phyloP scores from a whole-genome alignment of 2,329 filamentous ascomycete genomes.

The Curvularia sp. region DNA sequence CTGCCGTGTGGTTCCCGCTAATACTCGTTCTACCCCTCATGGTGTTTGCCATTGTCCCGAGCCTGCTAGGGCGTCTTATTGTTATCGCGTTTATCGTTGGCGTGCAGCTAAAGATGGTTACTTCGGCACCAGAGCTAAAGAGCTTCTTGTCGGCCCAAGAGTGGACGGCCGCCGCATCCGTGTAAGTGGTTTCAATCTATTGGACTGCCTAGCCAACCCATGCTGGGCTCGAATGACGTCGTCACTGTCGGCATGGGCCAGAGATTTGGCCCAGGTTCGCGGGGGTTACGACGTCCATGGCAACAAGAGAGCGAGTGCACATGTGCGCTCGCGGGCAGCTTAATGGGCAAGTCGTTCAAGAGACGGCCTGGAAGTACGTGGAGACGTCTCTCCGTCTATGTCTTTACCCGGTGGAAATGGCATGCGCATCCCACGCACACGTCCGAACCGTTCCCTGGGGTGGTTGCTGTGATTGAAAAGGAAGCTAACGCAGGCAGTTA shows the following conservation, averaged over 20 bases:
- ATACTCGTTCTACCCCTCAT: constrained; percentile 53
- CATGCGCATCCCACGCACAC: constrained; percentile 12
- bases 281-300: not conserved
- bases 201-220: not conserved
- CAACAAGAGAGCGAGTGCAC: not conserved
- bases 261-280: not conserved
- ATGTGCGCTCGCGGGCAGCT: not conserved
- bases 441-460: constrained; percentile 11
- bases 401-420: constrained; percentile 19
- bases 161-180: constrained; percentile 50
- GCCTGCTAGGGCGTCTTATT: constrained; percentile 51
- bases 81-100: constrained; percentile 50
- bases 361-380: too few species aligned
- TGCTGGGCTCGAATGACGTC: not conserved
- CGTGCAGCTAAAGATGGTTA: constrained; percentile 46
- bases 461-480: constrained; percentile 22
- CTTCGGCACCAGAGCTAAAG: constrained; percentile 45
- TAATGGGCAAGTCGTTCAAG: not conserved
- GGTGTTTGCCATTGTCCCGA: constrained; percentile 54
- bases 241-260: not conserved
- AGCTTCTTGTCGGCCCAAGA: constrained; percentile 49
- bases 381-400: constrained; percentile 5
- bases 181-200: constrained; percentile 45
- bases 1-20: constrained; percentile 48
- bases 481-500: constrained; percentile 51